These are phyloP conservation scores for Calycina marina DNA, from an alignment of 2,329 filamentous ascomycete genomes.

Conservation along the genomic window DNA sequence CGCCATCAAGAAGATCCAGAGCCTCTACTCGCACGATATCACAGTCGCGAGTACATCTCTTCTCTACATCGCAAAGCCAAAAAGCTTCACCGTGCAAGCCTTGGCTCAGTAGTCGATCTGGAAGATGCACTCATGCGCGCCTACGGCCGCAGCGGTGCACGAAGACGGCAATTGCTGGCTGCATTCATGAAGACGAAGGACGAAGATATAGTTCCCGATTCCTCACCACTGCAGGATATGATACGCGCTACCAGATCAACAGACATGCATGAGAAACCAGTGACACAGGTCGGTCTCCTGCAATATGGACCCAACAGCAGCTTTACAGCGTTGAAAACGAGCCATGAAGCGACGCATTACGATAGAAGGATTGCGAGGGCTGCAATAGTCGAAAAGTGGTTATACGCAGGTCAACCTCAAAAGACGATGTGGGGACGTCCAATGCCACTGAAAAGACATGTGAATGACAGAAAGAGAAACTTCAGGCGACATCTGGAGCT, in stretches of 20 bases:
- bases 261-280: too few relatives aligned
- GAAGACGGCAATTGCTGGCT: conserved; percentile 33
- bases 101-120: conserved; percentile 34
- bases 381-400: conserved; percentile 6
- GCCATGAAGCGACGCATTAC: conserved; percentile 11
- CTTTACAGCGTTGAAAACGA: conserved; percentile 13
- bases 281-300: neutral
- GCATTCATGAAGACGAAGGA: conserved; percentile 24
- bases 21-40: conserved; percentile 1
- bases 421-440: conserved; percentile 36
- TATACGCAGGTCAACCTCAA: too few relatives aligned
- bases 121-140: conserved; percentile 31
- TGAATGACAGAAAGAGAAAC: conserved; percentile 31
- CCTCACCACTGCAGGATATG: conserved; percentile 29
- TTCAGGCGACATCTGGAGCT: conserved; percentile 32
- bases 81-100: conserved; percentile 36
- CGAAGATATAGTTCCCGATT: conserved; percentile 18
- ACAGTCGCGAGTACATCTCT: conserved; percentile 16
- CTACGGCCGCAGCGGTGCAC: conserved; percentile 38
- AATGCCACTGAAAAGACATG: conserved; percentile 24
- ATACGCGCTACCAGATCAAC: conserved; percentile 22
- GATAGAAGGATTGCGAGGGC: conserved; percentile 7
- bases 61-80: conserved; percentile 30
- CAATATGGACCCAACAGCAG: conserved; percentile 6
- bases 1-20: neutral